Base-by-base conservation (phyloP, 129 eudicot genomes). In the Flaveria trinervia region DNA sequence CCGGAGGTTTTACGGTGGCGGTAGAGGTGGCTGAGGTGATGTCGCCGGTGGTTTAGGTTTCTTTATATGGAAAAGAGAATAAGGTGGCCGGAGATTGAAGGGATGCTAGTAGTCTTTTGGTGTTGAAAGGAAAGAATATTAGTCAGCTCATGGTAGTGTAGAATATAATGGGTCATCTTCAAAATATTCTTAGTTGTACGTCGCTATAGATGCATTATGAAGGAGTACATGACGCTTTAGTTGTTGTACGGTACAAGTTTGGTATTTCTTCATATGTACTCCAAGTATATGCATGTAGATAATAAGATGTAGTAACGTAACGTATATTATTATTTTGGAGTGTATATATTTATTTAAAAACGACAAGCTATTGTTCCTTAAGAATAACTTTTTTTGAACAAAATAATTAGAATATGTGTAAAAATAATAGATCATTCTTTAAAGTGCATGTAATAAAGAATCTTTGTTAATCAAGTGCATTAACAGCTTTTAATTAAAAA, bases 101-200 rank as follows among this genome's bases (percentile, higher is more conserved):
- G 74, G 76, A 78, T 62, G 66, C 74, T 56, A 60, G 56, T 65
- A 36, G 43, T 65, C 81, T 82, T 82, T 82, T 76, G 74, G 48
- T 51, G 71, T 55, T 77, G 78, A 81, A 88, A 86, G 92, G 61
- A 88, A 80, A 30, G 87, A 80, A 85, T 88, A 81, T 74, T 20
- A 36, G 44, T 64, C 26, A 67, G 74, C 23, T 68, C 68, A 56
- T 49, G 50, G 71, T 62, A 75, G 85, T 74, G 71, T 77, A 57
- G n/a, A 52, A 51, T 33, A 33, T 33, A 11, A 45, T 72, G 74
- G 72, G 74, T 76, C 68, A 70, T 82, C 70, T 75, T 51, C 18
- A 49, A 0, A 22, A 59, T 65, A 73, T 76, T 81, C 81, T 9
- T 25, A 55, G 62, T 18, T 46, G 71, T 28, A 28, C 33, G 33